Base-by-base conservation (phyloP, 83 land plant genomes). In the Picea mariana region DNA sequence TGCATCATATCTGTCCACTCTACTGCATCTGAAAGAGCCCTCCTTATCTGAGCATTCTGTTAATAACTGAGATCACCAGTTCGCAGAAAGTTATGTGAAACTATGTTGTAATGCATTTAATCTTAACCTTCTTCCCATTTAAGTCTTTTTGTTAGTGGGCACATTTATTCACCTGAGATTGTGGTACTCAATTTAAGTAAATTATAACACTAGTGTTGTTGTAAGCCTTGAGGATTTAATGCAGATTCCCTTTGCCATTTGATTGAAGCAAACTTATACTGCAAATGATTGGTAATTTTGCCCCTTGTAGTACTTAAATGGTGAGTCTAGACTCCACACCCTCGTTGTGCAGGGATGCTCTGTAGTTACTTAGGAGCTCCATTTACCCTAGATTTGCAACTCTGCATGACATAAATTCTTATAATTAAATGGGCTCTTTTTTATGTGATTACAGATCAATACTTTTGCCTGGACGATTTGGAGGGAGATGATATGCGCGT, bases 401-500 rank as follows among this genome's bases (percentile, higher is more conserved):
- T 75, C 21, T 75, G 26, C 60, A 38, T 75, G 11, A 40, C 21
- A 3, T 47, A 23, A n/a, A n/a, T 75, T 75, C 58, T 75, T 20
- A 75, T 47, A 75, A 21, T 47, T 12, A 42, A 75, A 42, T 75
- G 23, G 60, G 77, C 23, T 75, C 26, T 21, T 73, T 49, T 47
- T 17, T 21, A 66, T 62, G 72, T 21, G 26, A 68, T 79, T 23
- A 79, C 75, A 62, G 66, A 85, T 72, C 75, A 27, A 78, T 59
- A 58, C 80, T 59, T 85, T 55, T 67, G 79, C 64, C 17, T 83
- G 55, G 85, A 85, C 78, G 85, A 85, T 81, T 13, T 62, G 15
- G 82, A 85, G 68, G 88, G 81, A 62, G 85, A 84, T 34, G 86
- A 86, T 60, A 67, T 64, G 16, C 63, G 79, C 67, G 44, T 86